Base-by-base conservation (phyloP, 2,329 filamentous ascomycete genomes). In the Taxawa tesnikishii region DNA sequence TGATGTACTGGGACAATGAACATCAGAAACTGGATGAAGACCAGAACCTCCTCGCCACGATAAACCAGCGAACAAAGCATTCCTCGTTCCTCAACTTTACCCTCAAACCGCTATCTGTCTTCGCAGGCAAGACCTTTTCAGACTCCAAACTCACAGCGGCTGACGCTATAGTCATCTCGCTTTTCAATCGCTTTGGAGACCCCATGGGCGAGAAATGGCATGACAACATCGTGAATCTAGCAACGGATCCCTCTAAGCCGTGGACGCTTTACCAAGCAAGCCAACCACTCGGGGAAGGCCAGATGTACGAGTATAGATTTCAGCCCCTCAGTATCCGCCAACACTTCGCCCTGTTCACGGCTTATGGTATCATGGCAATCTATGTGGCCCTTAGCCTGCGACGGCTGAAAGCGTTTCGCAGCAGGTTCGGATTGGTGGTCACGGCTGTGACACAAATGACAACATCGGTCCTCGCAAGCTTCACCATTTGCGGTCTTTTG, bases 301-400 rank as follows among this genome's bases (percentile, higher is more conserved):
- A 75, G 34, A 62, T 84, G 2, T 85, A 83, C 49, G 78, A 87
- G 52, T 87, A 87, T 48, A 78, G 79, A 38, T 84, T 84, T 48
- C 74, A 73, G 17, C 81, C 81, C 6, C 73, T 87, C 45, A 83
- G 79, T 10, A 53, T 67, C 11, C 63, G 68, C 36, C 82, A 87
- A 49, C 70, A 74, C 30, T 46, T 75, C 15, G 60, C 77, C 24
- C 62, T 88, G 12, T 67, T 68, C 2, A 49, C 75, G 6, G 79
- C 78, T 1, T 87, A 88, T 49, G 55, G 63, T 8, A 54, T 79
- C 16, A 75, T 75, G 28, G 54, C 70, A 1, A 37, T 72, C 5
- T 85, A 85, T 49, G 75, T 85, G 34, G 51, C 79, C 17, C 56
- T 70, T 42, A 80, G 70, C 41, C 59, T 88, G 37, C 73, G 74